Evolutionary conservation across 768 basidiomycete genomes (phyloP).

Genomic region (Suillus brevipes): DNA sequence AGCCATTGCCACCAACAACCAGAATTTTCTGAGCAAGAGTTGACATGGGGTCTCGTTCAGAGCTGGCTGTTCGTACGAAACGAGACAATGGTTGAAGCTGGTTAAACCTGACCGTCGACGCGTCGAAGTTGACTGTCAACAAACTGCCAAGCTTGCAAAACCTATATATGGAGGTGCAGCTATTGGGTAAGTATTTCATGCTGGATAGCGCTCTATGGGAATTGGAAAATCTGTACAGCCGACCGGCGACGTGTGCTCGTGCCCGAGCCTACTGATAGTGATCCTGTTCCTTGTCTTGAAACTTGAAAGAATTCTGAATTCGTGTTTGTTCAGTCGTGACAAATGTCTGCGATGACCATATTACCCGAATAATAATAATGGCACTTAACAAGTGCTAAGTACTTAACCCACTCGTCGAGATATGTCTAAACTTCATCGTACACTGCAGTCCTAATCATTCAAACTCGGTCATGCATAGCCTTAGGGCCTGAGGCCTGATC

Average conservation of each 20-base stretch:
- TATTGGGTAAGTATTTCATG: not conserved
- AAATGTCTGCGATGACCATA: too few relatives aligned
- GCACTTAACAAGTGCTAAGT: too few relatives aligned
- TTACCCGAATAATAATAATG: too few relatives aligned
- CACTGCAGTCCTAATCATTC: too few relatives aligned
- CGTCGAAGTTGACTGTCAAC: not conserved
- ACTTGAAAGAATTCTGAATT: too few relatives aligned
- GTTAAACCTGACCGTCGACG: not conserved
- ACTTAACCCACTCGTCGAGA: too few relatives aligned
- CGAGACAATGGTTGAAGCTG: not conserved
- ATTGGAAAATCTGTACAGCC: not conserved
- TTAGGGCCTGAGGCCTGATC: too few relatives aligned
- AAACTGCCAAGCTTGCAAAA: not conserved
- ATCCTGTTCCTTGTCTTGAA: too few relatives aligned
- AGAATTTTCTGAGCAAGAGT: slow-evolving; percentile 61
- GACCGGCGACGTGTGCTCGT: too few relatives aligned
- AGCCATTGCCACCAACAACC: slow-evolving; percentile 99
- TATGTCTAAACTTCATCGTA: too few relatives aligned
- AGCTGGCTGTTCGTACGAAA: not conserved
- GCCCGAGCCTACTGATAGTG: not conserved
- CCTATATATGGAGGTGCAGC: not conserved
- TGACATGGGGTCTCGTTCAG: not conserved
- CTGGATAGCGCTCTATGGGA: not conserved
- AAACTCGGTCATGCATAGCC: too few relatives aligned
- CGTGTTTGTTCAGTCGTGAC: too few relatives aligned